Base-by-base conservation (phyloP, 129 eudicot genomes). In the sunflower (Helianthus annuus) region DNA sequence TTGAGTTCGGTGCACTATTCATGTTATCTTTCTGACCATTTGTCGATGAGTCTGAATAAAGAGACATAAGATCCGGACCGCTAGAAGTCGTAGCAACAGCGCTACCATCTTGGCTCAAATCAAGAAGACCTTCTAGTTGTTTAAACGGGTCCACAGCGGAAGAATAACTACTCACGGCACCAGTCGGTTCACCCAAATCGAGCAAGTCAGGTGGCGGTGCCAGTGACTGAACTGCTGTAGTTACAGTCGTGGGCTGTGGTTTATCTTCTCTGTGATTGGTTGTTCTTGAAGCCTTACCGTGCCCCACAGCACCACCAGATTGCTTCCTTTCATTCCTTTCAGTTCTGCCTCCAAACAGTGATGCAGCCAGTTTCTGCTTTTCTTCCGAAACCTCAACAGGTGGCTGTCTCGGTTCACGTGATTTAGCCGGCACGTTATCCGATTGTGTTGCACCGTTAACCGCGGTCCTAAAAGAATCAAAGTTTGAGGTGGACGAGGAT, bases 101-200 rank as follows among this genome's bases (percentile, higher is more conserved):
- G 64, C 85, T 67, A 61, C 80, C 57, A 57, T 76, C 85, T 51
- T 89, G 83, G 17, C 76, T 72, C 69, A 74, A 67, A 56, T 90
- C 99, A 49, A 95, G 81, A 67, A 95, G 93, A 71, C 97, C 94
- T 82, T 95, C 96, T 76, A 95, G 76, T 71, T 91, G 88, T 81
- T 77, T 80, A 67, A 95, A 95, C 17, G 97, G 99, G 51, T 95
- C 99, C 51, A 77, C 69, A 1, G 19, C 48, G 0, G 83, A 74
- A 0, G 91, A 71, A 53, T 82, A 66, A 39, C 59, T 66, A 44
- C 67, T 82, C 19, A 67, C 24, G 44, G 45, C 72, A 11, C 57
- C 53, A n/a, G 83, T 62, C 11, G 96, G 71, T 78, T 88, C 99
- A 63, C 96, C 96, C 34, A 95, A 71, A 83, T 95, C 97, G 4